A percentile compares a stretch with the other conserved stretches of the same genome.
Conservation (phyloP, 176 grass and related monocot genomes). For the Phoenix roebelenii region DNA sequence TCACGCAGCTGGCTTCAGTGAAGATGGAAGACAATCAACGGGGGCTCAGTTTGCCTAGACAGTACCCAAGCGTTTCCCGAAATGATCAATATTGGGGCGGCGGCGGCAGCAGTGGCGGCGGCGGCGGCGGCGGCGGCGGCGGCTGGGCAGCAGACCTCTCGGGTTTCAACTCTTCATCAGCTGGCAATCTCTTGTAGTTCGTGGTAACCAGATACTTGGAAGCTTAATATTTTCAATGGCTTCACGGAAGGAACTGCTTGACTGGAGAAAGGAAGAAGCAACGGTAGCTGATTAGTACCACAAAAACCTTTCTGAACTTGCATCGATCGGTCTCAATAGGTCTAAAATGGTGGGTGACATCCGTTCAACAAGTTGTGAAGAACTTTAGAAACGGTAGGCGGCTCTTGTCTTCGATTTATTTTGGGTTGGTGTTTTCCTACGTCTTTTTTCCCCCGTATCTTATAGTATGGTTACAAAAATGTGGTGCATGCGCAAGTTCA, state of each 20-base stretch:
- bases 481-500: conserved; percentile 35
- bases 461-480: conserved; percentile 20
- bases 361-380: neutral
- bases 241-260: neutral
- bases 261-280: neutral
- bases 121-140: conserved; percentile 9
- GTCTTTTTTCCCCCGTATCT: conserved; percentile 17
- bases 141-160: conserved; percentile 57
- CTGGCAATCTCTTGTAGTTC: conserved; percentile 29
- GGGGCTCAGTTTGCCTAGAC: conserved; percentile 38
- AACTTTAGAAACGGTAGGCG: conserved; percentile 8
- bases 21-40: conserved; percentile 41
- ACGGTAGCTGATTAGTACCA: neutral
- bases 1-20: conserved; percentile 34
- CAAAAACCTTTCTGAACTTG: neutral
- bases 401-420: conserved; percentile 5
- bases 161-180: conserved; percentile 52
- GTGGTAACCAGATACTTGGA: neutral
- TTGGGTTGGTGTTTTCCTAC: conserved; percentile 22
- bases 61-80: conserved; percentile 37
- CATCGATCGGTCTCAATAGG: too few relatives aligned
- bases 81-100: conserved; percentile 24
- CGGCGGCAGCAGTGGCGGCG: conserved; percentile 7
- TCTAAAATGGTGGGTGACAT: neutral
- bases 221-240: conserved; percentile 6